Evolutionary conservation across 73 alveolate genomes (phyloP).

Genomic region (Paramecium tetraurelia): DNA sequence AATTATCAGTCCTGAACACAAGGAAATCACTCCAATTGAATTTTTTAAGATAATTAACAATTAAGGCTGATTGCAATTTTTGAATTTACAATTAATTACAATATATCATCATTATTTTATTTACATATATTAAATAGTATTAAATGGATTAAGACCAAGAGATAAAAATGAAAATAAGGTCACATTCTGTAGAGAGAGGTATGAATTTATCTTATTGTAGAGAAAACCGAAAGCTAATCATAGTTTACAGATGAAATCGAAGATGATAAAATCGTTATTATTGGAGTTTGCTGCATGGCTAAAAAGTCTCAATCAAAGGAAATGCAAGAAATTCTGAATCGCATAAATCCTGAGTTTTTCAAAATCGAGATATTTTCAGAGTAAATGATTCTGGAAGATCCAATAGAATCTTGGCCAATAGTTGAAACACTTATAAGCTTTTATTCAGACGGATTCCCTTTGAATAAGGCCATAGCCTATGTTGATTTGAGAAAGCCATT

Average conservation of each 20-base stretch:
- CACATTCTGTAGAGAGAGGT: neutral
- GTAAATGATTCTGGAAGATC: conserved; percentile 81
- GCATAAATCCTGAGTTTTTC: conserved; percentile 73
- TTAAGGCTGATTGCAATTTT: neutral
- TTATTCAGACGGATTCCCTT: conserved; percentile 90
- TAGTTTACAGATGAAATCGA: neutral
- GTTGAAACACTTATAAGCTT: conserved; percentile 88
- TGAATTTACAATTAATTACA: neutral
- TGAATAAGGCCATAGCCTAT: conserved; percentile 83
- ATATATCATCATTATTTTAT: neutral
- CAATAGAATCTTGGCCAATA: conserved; percentile 93
- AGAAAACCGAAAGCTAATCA: neutral
- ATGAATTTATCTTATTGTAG: neutral
- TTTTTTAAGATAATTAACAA: conserved; percentile 22
- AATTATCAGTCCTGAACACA: conserved; percentile 33
- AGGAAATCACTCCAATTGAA: conserved; percentile 44
- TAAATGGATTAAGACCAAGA: neutral
- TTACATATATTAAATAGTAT: neutral
- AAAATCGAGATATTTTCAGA: conserved; percentile 75
- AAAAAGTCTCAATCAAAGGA: conserved; percentile 80
- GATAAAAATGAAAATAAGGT: neutral
- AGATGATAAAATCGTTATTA: conserved; percentile 27
- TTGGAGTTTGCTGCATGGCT: conserved; percentile 90
- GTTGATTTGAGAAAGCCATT: conserved; percentile 82
- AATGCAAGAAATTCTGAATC: conserved; percentile 80